These are phyloP conservation scores for Fereydounia khargensis DNA, from an alignment of 1,284 basidiomycete species.

Conservation along the genomic window DNA sequence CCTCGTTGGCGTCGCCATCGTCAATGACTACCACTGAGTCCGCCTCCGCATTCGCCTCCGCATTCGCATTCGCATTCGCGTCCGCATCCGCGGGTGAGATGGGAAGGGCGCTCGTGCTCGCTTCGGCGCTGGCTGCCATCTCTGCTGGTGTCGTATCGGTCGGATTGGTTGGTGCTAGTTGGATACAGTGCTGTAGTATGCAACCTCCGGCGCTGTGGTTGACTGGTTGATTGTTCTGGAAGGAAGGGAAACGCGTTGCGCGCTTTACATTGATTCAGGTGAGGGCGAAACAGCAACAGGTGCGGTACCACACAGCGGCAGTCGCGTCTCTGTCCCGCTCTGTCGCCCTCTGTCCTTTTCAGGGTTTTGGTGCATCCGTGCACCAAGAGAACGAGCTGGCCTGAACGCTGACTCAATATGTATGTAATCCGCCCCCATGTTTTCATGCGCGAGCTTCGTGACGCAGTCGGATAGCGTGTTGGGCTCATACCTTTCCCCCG, in stretches of 20 bases:
- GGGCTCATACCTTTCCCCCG: neutral
- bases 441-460: neutral
- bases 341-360: neutral
- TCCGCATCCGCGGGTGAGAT: neutral
- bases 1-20: too few species aligned
- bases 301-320: too few species aligned
- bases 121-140: neutral
- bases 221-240: too few species aligned
- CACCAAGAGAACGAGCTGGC: too few species aligned
- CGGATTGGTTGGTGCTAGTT: neutral
- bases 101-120: neutral
- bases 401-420: too few species aligned
- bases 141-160: neutral
- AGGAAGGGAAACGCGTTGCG: too few species aligned
- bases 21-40: too few species aligned
- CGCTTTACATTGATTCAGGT: too few species aligned
- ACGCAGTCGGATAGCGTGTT: conserved; percentile 1
- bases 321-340: neutral
- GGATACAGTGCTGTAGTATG: neutral
- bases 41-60: neutral
- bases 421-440: neutral
- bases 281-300: too few species aligned
- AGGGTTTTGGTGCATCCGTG: too few species aligned
- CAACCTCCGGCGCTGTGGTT: too few species aligned
- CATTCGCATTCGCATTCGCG: neutral